phyloP scores from a whole-genome alignment of 495 filamentous ascomycete genomes.

The Polyplosphaeria fusca region DNA sequence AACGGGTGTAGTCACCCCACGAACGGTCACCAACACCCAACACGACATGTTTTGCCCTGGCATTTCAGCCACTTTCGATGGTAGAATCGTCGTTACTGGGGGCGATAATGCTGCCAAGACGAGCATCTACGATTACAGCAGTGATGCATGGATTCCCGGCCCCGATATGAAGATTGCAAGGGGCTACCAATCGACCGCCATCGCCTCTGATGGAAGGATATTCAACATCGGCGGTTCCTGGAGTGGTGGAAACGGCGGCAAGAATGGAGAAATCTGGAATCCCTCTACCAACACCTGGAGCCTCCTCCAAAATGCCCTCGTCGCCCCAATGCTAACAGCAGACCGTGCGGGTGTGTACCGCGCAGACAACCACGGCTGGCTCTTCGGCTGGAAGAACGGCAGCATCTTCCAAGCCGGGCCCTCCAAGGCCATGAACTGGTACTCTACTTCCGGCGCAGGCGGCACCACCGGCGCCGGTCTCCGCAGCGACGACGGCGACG shows the following conservation, averaged over 20 bases:
- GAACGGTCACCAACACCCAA: slow-evolving; percentile 42
- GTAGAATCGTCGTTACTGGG: slow-evolving; percentile 54
- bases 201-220: slow-evolving; percentile 52
- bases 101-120: slow-evolving; percentile 46
- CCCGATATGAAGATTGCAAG: slow-evolving; percentile 49
- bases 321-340: slow-evolving; percentile 50
- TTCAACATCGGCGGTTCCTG: slow-evolving; percentile 63
- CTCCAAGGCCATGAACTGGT: slow-evolving; percentile 58
- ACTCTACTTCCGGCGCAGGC: slow-evolving; percentile 45
- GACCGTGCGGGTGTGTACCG: slow-evolving; percentile 49
- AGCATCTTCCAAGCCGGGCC: slow-evolving; percentile 60
- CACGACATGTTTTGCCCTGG: slow-evolving; percentile 67
- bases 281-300: slow-evolving; percentile 43
- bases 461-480: slow-evolving; percentile 40
- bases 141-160: slow-evolving; percentile 39
- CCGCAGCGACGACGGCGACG: slow-evolving; percentile 44
- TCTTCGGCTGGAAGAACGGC: slow-evolving; percentile 58
- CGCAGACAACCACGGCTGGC: slow-evolving; percentile 57
- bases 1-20: slow-evolving; percentile 40
- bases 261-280: slow-evolving; percentile 58
- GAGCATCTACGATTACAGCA: slow-evolving; percentile 47
- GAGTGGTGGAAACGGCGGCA: slow-evolving; percentile 47
- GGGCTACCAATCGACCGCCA: slow-evolving; percentile 57
- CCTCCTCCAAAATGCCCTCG: slow-evolving; percentile 41
- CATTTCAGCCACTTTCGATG: slow-evolving; percentile 50